A percentile compares a stretch with the other conserved stretches of the same genome.
Evolutionary conservation across 1,284 basidiomycete species (phyloP).

Genomic region (Baeospora myosura): DNA sequence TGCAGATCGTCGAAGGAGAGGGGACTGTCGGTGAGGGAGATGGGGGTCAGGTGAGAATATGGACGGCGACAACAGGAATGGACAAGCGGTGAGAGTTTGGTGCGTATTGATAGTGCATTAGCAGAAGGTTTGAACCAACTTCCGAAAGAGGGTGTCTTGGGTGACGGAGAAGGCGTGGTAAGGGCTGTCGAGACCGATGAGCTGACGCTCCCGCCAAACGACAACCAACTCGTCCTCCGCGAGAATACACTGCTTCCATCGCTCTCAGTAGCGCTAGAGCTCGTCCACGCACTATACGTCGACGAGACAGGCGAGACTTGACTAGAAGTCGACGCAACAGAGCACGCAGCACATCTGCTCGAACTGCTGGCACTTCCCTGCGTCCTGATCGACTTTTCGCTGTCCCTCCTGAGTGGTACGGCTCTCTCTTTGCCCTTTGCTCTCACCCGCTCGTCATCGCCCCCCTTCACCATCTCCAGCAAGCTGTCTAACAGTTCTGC

Average conservation of each 20-base stretch:
- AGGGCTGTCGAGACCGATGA: conserved; percentile 35
- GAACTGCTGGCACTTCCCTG: conserved; percentile 9
- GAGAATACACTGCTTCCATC: conserved; percentile 27
- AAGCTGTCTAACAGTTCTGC: conserved; percentile 40
- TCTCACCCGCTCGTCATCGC: conserved; percentile 20
- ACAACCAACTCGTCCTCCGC: conserved; percentile 46
- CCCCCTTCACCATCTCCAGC: conserved; percentile 37
- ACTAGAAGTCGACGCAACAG: conserved; percentile 21
- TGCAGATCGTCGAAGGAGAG: conserved; percentile 5
- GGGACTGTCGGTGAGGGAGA: conserved; percentile 12
- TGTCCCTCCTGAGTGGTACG: conserved; percentile 12
- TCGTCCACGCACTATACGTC: no score
- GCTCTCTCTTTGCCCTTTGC: conserved; percentile 22
- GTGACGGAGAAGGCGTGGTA: conserved; percentile 31
- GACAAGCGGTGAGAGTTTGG: not conserved
- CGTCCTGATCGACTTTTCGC: conserved; percentile 4
- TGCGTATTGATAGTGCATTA: conserved; percentile 4
- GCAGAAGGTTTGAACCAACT: conserved; percentile 17
- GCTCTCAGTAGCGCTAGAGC: no score
- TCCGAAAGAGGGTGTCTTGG: conserved; percentile 4
- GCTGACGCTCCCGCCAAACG: conserved; percentile 40
- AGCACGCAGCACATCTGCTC: conserved; percentile 26
- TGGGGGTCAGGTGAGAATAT: conserved; percentile 8
- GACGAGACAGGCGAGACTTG: conserved; percentile 23
- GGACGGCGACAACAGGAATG: conserved; percentile 9